phyloP scores from a whole-genome alignment of 495 filamentous ascomycete species.

The Hypoxylon fuscum region DNA sequence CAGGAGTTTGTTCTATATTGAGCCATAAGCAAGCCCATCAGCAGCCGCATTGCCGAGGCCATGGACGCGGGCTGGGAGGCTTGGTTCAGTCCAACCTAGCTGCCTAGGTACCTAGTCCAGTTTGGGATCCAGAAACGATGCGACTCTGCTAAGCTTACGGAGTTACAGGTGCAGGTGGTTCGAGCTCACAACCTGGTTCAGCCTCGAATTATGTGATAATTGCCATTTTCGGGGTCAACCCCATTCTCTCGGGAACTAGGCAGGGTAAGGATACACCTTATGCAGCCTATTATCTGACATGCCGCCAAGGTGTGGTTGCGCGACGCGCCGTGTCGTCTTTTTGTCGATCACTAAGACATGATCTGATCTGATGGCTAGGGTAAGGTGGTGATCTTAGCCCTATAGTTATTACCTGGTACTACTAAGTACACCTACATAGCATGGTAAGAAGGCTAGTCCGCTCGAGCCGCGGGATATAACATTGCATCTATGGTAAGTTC shows the following conservation, averaged over 20 bases:
- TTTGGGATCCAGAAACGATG: constrained; percentile 17
- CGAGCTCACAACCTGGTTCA: too few species aligned
- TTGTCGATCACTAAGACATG: constrained; percentile 29
- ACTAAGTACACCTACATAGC: not conserved
- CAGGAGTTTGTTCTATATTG: constrained; percentile 9
- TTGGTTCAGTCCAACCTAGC: not conserved
- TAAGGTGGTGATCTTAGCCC: not conserved
- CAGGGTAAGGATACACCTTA: constrained; percentile 1
- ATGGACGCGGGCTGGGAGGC: constrained; percentile 1
- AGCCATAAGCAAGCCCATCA: constrained; percentile 13
- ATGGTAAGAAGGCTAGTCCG: constrained; percentile 6
- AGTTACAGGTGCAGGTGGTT: constrained; percentile 15
- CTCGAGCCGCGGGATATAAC: constrained; percentile 24
- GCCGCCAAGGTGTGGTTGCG: not conserved
- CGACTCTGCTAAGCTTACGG: constrained; percentile 10
- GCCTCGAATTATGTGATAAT: constrained; percentile 26
- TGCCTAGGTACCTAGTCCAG: constrained; percentile 2
- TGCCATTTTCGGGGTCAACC: not conserved
- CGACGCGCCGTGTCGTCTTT: constrained; percentile 11
- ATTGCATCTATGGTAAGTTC: not conserved
- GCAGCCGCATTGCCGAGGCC: constrained; percentile 23
- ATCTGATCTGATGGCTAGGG: constrained; percentile 30
- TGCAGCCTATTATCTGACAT: constrained; percentile 18
- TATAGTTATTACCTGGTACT: constrained; percentile 13
- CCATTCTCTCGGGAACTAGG: not conserved